phyloP scores from a whole-genome alignment of 1,139 yeast genomes.

The Geotrichum candidum region DNA sequence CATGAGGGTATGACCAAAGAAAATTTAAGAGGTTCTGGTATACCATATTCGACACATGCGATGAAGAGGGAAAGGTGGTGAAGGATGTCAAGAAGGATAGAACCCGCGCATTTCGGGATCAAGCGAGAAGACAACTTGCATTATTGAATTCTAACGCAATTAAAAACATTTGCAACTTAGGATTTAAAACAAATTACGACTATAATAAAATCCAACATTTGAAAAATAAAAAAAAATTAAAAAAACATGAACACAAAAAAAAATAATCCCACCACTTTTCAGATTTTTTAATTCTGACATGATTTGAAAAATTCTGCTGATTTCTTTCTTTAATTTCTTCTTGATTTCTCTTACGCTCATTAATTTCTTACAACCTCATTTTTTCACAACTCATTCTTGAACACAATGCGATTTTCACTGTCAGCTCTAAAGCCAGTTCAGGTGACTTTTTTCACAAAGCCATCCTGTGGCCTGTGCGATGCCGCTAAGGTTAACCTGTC shows the following conservation, averaged over 20 bases:
- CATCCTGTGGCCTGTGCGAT: conserved; percentile 71
- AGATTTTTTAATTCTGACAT: too few species aligned
- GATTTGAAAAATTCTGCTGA: too few species aligned
- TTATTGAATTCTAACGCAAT: not conserved
- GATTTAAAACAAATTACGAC: too few species aligned
- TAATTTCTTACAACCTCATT: not conserved
- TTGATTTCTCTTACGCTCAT: not conserved
- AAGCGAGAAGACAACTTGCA: not conserved
- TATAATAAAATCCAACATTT: too few species aligned
- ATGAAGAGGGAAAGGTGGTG: not conserved
- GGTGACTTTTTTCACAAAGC: conserved; percentile 64
- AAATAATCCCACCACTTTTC: too few species aligned
- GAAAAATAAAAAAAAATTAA: too few species aligned
- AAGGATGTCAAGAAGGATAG: not conserved
- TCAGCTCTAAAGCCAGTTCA: not conserved
- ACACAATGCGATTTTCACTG: not conserved
- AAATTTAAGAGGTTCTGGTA: not conserved
- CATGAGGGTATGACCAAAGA: not conserved
- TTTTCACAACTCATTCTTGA: not conserved
- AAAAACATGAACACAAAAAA: too few species aligned
- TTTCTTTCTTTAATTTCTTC: too few species aligned
- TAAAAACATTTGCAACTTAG: not conserved
- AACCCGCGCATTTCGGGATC: not conserved
- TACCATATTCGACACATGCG: not conserved
- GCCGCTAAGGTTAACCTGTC: conserved; percentile 55